Conservation (phyloP, 495 filamentous ascomycete species). For the Tuber indicum region DNA sequence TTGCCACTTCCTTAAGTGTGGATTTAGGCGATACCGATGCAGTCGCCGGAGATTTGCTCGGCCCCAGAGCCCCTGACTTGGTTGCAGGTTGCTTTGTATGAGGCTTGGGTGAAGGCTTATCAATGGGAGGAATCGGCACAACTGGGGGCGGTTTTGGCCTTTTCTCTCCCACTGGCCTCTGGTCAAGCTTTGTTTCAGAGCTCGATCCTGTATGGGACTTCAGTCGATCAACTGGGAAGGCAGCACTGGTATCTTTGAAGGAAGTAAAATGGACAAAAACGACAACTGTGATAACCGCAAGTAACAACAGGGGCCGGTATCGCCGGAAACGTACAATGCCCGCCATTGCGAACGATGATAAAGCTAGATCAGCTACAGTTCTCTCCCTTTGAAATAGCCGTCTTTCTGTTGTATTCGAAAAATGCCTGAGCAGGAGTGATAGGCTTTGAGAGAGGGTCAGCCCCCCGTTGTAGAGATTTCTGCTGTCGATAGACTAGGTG, state of each 20-base stretch:
- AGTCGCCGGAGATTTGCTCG: background rate
- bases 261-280: slow-evolving; percentile 33
- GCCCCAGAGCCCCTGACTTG: background rate
- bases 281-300: slow-evolving; percentile 26
- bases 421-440: background rate
- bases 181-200: slow-evolving; percentile 9
- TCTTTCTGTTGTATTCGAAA: background rate
- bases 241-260: slow-evolving; percentile 24
- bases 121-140: slow-evolving; percentile 23
- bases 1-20: background rate
- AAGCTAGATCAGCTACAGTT: background rate
- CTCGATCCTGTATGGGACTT: slow-evolving; percentile 17
- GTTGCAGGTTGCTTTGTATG: slow-evolving; percentile 6
- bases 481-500: background rate
- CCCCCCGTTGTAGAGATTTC: slow-evolving; percentile 3
- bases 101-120: slow-evolving; percentile 25
- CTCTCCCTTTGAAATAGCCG: background rate
- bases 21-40: background rate
- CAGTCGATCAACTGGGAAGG: slow-evolving; percentile 26
- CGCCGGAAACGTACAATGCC: slow-evolving; percentile 34
- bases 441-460: background rate
- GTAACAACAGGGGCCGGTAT: slow-evolving; percentile 31
- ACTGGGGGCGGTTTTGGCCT: slow-evolving; percentile 20
- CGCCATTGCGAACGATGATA: slow-evolving; percentile 17
- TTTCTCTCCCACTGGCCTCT: slow-evolving; percentile 21